These are phyloP conservation scores for Ceratocystis eucalypticola DNA, from an alignment of 2,329 filamentous ascomycete species.

Conservation along the genomic window DNA sequence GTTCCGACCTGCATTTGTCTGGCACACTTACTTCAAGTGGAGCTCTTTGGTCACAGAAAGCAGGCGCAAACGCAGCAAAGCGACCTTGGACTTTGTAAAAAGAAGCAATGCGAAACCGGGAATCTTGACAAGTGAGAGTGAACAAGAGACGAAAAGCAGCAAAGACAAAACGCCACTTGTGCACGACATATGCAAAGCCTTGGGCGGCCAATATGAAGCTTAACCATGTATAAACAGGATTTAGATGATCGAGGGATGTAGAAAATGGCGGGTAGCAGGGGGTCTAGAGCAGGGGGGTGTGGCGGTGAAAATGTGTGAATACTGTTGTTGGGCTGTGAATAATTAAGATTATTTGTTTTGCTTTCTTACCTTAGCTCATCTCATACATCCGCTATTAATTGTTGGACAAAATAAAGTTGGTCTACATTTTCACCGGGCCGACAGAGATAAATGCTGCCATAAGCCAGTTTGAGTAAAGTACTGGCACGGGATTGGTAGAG, in stretches of 20 bases:
- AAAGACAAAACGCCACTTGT: neutral
- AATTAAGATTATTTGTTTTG: neutral
- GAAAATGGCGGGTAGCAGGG: neutral
- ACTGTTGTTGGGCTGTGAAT: neutral
- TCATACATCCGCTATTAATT: neutral
- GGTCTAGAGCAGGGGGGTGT: neutral
- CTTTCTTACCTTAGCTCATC: neutral
- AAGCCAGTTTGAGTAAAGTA: constrained; percentile 3
- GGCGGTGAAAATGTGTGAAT: neutral
- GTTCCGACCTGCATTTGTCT: neutral
- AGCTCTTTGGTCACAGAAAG: neutral
- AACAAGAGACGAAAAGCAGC: constrained; percentile 4
- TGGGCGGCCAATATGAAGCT: neutral
- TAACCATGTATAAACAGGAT: neutral
- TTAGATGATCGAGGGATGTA: neutral
- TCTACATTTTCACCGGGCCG: neutral
- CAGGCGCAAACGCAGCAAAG: neutral
- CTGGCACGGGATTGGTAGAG: neutral
- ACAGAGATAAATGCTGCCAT: neutral
- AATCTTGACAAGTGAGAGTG: neutral
- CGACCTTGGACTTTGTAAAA: neutral
- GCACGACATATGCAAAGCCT: neutral
- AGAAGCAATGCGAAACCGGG: neutral
- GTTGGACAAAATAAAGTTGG: neutral
- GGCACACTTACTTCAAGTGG: neutral